phyloP scores from a whole-genome alignment of 371 early-diverging fungal genomes.

The Zancudomyces culisetae region DNA sequence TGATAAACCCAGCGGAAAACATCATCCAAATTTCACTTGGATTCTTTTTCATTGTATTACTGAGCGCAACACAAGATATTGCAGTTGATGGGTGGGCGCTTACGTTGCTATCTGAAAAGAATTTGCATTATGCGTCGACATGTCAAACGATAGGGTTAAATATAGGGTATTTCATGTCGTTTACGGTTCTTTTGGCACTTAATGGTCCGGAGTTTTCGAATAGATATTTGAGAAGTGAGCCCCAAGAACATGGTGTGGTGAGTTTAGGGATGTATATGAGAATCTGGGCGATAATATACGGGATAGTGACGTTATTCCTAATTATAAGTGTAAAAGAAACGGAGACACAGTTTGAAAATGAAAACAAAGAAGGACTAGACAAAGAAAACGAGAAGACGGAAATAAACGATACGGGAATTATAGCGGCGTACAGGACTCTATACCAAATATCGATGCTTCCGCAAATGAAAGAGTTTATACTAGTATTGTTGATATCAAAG shows the following conservation, averaged over 20 bases:
- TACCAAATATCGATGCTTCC: conserved; percentile 50
- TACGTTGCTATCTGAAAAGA: conserved; percentile 72
- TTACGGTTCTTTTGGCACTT: conserved; percentile 88
- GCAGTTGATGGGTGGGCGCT: conserved; percentile 97
- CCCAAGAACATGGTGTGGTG: conserved; percentile 51
- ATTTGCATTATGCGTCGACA: conserved; percentile 72
- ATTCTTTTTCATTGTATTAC: conserved; percentile 61
- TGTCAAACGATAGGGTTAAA: conserved; percentile 94
- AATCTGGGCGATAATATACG: conserved; percentile 81
- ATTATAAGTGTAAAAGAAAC: conserved; percentile 59
- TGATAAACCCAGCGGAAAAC: conserved; percentile 36
- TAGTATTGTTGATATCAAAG: conserved; percentile 64
- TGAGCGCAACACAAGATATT: conserved; percentile 95
- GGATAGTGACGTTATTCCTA: conserved; percentile 64
- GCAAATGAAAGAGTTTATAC: conserved; percentile 62
- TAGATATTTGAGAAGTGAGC: conserved; percentile 60
- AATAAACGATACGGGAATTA: conserved; percentile 24
- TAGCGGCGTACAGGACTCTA: conserved; percentile 35
- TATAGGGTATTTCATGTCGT: conserved; percentile 84
- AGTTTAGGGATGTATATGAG: conserved; percentile 66
- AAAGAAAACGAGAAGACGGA: too few species aligned
- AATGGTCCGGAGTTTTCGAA: conserved; percentile 88
- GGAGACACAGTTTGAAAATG: too few species aligned
- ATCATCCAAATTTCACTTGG: conserved; percentile 44
- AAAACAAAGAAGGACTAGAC: too few species aligned